Evolutionary conservation across 495 filamentous ascomycete species (phyloP), one percentile per base, ranked within the genome.

Genomic region (Daldinia decipiens): DNA sequence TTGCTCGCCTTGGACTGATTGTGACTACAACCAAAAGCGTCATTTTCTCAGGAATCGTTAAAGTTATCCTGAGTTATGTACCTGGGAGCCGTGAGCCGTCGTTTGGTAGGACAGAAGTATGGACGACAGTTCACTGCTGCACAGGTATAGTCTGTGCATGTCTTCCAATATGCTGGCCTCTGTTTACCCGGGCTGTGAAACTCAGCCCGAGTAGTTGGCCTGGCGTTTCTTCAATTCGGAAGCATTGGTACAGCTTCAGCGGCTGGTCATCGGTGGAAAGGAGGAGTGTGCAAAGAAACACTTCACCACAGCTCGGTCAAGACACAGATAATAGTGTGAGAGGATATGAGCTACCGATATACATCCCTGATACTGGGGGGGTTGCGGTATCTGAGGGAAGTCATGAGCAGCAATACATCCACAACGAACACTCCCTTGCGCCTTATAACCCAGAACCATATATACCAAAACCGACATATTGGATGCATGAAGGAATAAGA

Each of bases 131-230:
- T 1, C 67, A 70, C 29, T 43, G 32, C 4, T 26, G 60, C 6
- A 64, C 67, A 2, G 67, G 67, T 3, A 59, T 70, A 21, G 31
- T 70, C 3, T 70, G 67, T 24, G 67, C 67, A 11, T 70, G 67
- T 51, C 52, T 70, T 26, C 67, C 67, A 4, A 45, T 70, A 17
- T 70, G 67, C 24, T 70, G 67, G 67, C 53, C 67, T 3, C 9
- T 70, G 7, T 36, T 70, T 11, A 34, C 9, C 9, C 31, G 31
- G 31, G 31, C 2, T 9, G 9, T 11, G 9, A 34, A 34, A 34
- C 31, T 34, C 31, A 34, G 31, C 1, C 31, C 39, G 12, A n/a
- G 58, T 29, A 50, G 7, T 13, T 61, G 58, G 58, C 27, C 39
- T 29, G 39, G 27, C 0, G 27, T 61, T 5, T 61, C 58, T 21